Base-by-base conservation (phyloP, 2,329 filamentous ascomycete species). In the Clathrospora elynae region DNA sequence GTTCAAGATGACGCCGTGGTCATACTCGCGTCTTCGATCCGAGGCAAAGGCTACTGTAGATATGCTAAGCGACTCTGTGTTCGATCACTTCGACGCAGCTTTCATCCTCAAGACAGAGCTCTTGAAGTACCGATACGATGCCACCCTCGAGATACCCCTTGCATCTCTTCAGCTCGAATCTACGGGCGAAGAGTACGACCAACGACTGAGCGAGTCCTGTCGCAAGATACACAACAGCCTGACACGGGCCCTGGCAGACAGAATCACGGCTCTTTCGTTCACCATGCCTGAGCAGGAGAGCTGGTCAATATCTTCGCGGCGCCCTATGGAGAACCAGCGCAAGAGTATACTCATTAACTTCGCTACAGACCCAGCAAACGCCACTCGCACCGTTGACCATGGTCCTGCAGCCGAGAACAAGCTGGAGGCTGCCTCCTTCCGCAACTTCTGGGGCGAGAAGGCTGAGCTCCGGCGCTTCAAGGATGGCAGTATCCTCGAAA, bases 381-480 rank as follows among this genome's bases (percentile, higher is more conserved):
- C 86, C 60, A 76, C 80, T 41, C 85, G 91, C 20, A 79, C 85
- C 32, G 87, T 96, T 50, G 93, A 99, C 55, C 88, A 90, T 66
- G 93, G 93, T 0, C 93, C 93, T 4, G 75, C 86, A 1, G 88
- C 90, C 2, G 91, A 97, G 64, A 82, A 93, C 48, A 90, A 92
- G 69, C 84, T 87, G 52, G 88, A 90, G 51, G 87, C 90, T 16
- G 83, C 84, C 7, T 79, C 79, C 20, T 99, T 96, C 68, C 87
- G 89, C 23, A 82, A 85, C 22, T 97, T 99, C 66, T 99, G 95
- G 93, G 93, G 92, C 5, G 86, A 92, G 7, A 95, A 93, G 67
- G 83, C 93, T 1, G 93, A 99, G 68, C 78, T 99, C 31, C 83
- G 93, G 53, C 87, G 93, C 13, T 99, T 99, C 76, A 95, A 91